These are phyloP conservation scores for Eremochloa ophiuroides DNA, from an alignment of 176 grass and related monocot species.

Conservation along the genomic window DNA sequence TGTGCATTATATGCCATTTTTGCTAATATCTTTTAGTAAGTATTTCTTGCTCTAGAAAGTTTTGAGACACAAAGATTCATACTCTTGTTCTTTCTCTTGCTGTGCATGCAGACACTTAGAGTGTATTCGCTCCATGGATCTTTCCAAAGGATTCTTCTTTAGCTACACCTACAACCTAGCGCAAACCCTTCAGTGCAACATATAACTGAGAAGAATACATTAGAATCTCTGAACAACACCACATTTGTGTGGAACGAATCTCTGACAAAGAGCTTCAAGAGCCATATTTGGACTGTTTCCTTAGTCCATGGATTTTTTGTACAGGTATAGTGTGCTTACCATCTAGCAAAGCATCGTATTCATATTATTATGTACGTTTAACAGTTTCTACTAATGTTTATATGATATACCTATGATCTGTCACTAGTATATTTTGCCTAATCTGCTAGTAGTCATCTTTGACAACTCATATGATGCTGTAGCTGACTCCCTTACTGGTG, in stretches of 20 bases:
- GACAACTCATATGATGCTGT: no score
- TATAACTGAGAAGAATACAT: neutral
- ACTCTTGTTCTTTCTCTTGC: neutral
- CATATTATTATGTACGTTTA: no score
- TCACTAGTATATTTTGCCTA: no score
- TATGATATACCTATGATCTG: no score
- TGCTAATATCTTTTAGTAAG: neutral
- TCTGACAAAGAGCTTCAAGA: neutral
- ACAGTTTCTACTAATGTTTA: no score
- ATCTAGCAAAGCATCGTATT: no score
- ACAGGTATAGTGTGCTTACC: neutral
- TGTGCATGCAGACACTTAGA: neutral
- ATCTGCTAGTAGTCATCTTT: no score
- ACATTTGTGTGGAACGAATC: neutral
- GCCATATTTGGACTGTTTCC: neutral
- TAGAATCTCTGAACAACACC: neutral
- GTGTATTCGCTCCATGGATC: neutral
- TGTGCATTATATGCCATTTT: no score
- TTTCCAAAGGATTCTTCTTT: neutral
- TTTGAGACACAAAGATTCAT: neutral
- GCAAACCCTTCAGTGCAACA: neutral
- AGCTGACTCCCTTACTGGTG: no score
- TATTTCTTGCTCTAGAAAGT: no score
- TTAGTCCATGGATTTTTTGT: neutral
- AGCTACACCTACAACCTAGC: neutral